Evolutionary conservation across 2,329 filamentous ascomycete species (phyloP).

Genomic region (Stachybotrys echinatus): DNA sequence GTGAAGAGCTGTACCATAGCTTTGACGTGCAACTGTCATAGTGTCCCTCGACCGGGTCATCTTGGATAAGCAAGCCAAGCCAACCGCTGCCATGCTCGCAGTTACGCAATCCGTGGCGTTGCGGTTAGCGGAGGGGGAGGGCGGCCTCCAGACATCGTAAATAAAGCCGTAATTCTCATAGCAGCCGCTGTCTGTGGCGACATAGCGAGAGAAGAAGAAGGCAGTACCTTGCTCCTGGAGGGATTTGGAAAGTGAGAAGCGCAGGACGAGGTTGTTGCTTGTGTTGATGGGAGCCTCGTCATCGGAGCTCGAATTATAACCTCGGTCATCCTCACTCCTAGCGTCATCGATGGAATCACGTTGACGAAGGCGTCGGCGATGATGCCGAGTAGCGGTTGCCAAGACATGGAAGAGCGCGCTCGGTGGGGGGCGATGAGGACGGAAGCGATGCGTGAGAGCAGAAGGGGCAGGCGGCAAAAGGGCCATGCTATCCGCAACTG

Average conservation of each 20-base stretch:
- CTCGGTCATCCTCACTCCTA: not conserved
- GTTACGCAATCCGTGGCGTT: constrained; percentile 37
- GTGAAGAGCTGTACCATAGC: constrained; percentile 46
- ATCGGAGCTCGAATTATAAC: constrained; percentile 1
- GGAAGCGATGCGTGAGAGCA: not conserved
- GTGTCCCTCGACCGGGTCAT: constrained; percentile 34
- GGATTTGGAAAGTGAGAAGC: constrained; percentile 12
- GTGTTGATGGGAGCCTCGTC: constrained; percentile 3
- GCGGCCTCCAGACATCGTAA: constrained; percentile 46
- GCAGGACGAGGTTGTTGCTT: constrained; percentile 4
- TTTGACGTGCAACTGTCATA: constrained; percentile 41
- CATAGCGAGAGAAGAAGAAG: constrained; percentile 48
- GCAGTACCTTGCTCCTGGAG: constrained; percentile 39
- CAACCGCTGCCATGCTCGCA: constrained; percentile 49
- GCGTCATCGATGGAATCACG: not conserved
- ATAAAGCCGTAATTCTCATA: constrained; percentile 49
- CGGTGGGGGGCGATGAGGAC: not conserved
- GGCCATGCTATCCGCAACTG: not conserved
- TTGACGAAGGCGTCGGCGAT: not conserved
- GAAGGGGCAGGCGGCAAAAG: not conserved
- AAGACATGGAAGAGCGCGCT: not conserved
- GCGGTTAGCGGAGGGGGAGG: constrained; percentile 13
- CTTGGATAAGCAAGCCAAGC: constrained; percentile 45
- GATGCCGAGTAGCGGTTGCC: not conserved
- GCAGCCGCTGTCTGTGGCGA: constrained; percentile 38